Conservation (phyloP, 2,329 filamentous ascomycete species). For the Dothidotthia symphoricarpi region DNA sequence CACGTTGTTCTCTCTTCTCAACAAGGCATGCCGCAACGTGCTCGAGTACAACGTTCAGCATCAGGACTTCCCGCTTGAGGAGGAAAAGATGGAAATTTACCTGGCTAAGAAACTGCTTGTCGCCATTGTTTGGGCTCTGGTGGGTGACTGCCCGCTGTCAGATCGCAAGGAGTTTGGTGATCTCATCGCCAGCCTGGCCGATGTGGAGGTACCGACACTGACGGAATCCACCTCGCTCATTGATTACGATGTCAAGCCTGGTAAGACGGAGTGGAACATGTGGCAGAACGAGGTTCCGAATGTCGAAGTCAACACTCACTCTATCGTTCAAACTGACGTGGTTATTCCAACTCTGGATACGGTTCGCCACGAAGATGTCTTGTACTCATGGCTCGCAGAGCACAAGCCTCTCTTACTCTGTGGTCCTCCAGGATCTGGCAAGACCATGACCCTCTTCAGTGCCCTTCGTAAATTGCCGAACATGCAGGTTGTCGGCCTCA, state of each 20-base stretch:
- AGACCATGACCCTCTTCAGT: slow-evolving; percentile 99
- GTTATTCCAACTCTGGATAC: slow-evolving; percentile 98
- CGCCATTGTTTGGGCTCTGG: slow-evolving; percentile 91
- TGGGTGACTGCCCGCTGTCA: slow-evolving; percentile 84
- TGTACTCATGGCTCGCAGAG: slow-evolving; percentile 98
- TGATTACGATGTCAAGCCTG: slow-evolving; percentile 88
- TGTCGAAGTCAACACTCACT: slow-evolving; percentile 97
- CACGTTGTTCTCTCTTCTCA: slow-evolving; percentile 91
- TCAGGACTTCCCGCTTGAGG: slow-evolving; percentile 86
- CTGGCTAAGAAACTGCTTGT: slow-evolving; percentile 91
- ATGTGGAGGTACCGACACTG: slow-evolving; percentile 78
- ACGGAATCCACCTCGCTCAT: slow-evolving; percentile 82
- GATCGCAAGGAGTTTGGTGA: slow-evolving; percentile 91
- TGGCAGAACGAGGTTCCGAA: slow-evolving; percentile 95
- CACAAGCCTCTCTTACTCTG: slow-evolving; percentile 96
- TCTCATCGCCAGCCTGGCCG: slow-evolving; percentile 75
- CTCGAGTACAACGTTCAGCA: slow-evolving; percentile 97
- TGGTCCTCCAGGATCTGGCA: slow-evolving; percentile 95
- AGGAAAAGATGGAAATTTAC: slow-evolving; percentile 85
- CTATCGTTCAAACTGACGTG: slow-evolving; percentile 94
- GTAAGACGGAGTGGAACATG: slow-evolving; percentile 81
- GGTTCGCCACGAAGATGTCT: slow-evolving; percentile 94
- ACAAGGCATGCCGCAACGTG: slow-evolving; percentile 87
- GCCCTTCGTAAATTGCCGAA: slow-evolving; percentile 94
- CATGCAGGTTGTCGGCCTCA: slow-evolving; percentile 98